phyloP scores from a whole-genome alignment of 352 stramenopile genomes.

The Peronospora tabacina region DNA sequence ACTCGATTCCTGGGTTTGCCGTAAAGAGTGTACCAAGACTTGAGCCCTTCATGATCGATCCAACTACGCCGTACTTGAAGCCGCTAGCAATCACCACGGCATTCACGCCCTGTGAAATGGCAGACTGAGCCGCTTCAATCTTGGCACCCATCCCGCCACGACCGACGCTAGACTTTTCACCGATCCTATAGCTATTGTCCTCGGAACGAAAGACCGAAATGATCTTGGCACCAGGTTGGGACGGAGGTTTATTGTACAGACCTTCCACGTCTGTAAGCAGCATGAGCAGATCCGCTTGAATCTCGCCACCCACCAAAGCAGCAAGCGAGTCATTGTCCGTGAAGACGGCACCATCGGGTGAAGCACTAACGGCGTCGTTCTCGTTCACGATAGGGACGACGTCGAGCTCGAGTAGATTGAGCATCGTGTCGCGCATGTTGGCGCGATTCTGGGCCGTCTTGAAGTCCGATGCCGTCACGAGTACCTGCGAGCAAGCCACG shows the following conservation, averaged over 20 bases:
- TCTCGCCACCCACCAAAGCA: slow-evolving; percentile 80
- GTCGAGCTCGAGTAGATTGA: slow-evolving; percentile 90
- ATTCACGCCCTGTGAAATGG: slow-evolving; percentile 86
- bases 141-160: slow-evolving; percentile 94
- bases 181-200: slow-evolving; percentile 56
- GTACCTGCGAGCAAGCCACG: slow-evolving; percentile 90
- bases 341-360: slow-evolving; percentile 79
- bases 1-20: slow-evolving; percentile 44
- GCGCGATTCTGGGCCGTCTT: slow-evolving; percentile 78
- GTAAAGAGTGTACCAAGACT: slow-evolving; percentile 84
- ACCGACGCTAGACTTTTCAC: slow-evolving; percentile 73
- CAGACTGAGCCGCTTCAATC: slow-evolving; percentile 85
- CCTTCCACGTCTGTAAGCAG: slow-evolving; percentile 96
- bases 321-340: slow-evolving; percentile 95
- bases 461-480: slow-evolving; percentile 77
- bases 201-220: slow-evolving; percentile 67
- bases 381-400: slow-evolving; percentile 99
- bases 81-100: slow-evolving; percentile 91
- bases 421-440: slow-evolving; percentile 85
- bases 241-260: slow-evolving; percentile 89
- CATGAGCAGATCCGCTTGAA: slow-evolving; percentile 91
- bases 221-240: slow-evolving; percentile 66
- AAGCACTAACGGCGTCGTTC: slow-evolving; percentile 94
- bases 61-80: slow-evolving; percentile 89
- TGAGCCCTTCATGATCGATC: slow-evolving; percentile 75